A percentile compares a stretch with the other conserved stretches of the same genome.
Conservation (phyloP, 2,329 filamentous ascomycete genomes). For the Sarocladium oryzae region DNA sequence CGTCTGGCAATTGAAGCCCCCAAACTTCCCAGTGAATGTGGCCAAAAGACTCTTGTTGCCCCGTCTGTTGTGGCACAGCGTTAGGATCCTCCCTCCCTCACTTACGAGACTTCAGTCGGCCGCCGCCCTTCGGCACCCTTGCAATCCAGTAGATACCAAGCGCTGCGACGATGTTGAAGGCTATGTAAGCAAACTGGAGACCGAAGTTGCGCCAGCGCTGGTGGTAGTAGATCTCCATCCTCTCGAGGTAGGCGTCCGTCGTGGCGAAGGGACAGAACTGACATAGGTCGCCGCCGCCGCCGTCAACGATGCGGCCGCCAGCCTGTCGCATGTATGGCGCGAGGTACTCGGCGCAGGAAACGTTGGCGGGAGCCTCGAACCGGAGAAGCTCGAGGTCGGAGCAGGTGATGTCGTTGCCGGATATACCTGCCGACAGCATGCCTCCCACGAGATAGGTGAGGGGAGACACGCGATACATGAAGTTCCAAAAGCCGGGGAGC, state of each 20-base stretch:
- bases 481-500: conserved; percentile 64
- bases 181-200: conserved; percentile 2
- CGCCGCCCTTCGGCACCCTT: conserved; percentile 2
- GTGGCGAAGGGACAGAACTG: not conserved
- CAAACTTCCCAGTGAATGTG: too few species aligned
- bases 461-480: conserved; percentile 63
- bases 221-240: not conserved
- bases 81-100: too few species aligned
- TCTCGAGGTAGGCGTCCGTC: conserved; percentile 1
- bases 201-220: conserved; percentile 4
- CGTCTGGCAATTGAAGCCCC: too few species aligned
- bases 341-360: not conserved
- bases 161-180: conserved; percentile 4
- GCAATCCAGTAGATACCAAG: conserved; percentile 1
- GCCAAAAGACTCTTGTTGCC: too few species aligned
- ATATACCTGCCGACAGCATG: conserved; percentile 26
- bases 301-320: not conserved
- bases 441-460: conserved; percentile 63
- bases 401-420: conserved; percentile 1
- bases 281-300: not conserved
- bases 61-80: too few species aligned
- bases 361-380: not conserved
- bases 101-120: not conserved
- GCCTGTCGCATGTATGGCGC: conserved; percentile 4
- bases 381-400: conserved; percentile 3